Evolutionary conservation across 2,329 filamentous ascomycete species (phyloP), one percentile per base, ranked within the genome.

Genomic region (Anthostomella pinea): DNA sequence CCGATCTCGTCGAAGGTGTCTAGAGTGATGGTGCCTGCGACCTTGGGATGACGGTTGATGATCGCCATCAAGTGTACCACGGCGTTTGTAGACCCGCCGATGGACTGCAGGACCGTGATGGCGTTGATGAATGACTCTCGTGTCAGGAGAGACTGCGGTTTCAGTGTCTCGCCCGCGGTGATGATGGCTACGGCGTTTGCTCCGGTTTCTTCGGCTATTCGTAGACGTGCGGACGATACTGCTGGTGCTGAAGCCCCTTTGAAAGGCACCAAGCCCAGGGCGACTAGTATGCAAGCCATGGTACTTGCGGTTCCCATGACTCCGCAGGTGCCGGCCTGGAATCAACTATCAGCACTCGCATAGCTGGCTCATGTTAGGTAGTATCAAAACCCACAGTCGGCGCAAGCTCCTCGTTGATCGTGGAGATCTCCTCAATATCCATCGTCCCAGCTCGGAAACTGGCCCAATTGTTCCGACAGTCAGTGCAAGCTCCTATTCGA

Each of bases 301-400:
- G 87, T 94, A 55, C 88, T 91, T 6, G 88, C 88, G 0, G 88
- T 95, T 46, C 87, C 93, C 88, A 95, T 95, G 13, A 90, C 88
- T 30, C 87, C 87, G 47, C 88, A 95, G 1, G 87, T 89, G 19
- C 88, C 88, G 2, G 80, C 78, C 69, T 72, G 33, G 29, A 26
- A 19, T 4, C 11, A 1, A 25, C 30, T 32, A 10, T 39, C 9
- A 43, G 40, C 34, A 38, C 8, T 33, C 9, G n/a, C 10, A 16
- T 13, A 10, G n/a, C n/a, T 24, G 14, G 26, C 25, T 16, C 31
- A 18, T 18, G 3, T 17, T 13, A 18, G 19, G 6, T 20, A 11
- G 6, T 8, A 9, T 7, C 7, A 1, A 3, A 15, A 53, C 71
- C 48, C 54, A 80, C 79, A 0, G 83, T 87, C 0, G 84, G 83